A percentile compares a stretch with the other conserved stretches of the same genome.
Evolutionary conservation across 2,329 filamentous ascomycete genomes (phyloP).

Genomic region (Penicillium hordei): DNA sequence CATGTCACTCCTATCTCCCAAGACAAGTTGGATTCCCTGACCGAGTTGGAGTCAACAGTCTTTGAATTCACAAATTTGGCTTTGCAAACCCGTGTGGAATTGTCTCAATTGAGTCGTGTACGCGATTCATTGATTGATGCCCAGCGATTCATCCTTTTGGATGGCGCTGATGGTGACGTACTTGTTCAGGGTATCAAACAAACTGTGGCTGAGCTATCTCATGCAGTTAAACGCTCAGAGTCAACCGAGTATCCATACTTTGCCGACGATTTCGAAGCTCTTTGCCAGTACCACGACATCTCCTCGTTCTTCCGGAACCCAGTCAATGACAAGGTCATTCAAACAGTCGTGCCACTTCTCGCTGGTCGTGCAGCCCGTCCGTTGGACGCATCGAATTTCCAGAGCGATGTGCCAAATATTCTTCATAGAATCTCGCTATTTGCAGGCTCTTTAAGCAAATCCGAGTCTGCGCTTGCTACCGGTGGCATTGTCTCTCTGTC

Average conservation of each 20-base stretch:
- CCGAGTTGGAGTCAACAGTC: slow-evolving; percentile 39
- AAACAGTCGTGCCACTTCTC: slow-evolving; percentile 37
- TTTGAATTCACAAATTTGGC: slow-evolving; percentile 39
- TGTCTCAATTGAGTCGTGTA: slow-evolving; percentile 39
- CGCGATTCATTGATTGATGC: slow-evolving; percentile 42
- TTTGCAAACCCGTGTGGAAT: slow-evolving; percentile 37
- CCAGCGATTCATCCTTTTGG: slow-evolving; percentile 37
- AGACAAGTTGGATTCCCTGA: slow-evolving; percentile 34
- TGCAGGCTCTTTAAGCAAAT: slow-evolving; percentile 32
- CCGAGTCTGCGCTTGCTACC: slow-evolving; percentile 46
- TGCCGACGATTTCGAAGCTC: slow-evolving; percentile 45
- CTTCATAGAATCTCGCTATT: slow-evolving; percentile 41
- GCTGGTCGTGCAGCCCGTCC: slow-evolving; percentile 40
- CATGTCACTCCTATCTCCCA: slow-evolving; percentile 53
- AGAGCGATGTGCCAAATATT: slow-evolving; percentile 35
- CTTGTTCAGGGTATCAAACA: slow-evolving; percentile 41
- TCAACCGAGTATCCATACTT: slow-evolving; percentile 44
- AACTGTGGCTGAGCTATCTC: slow-evolving; percentile 38
- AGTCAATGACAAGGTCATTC: slow-evolving; percentile 21
- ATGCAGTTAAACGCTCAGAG: slow-evolving; percentile 32
- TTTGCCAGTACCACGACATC: slow-evolving; percentile 49
- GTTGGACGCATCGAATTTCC: slow-evolving; percentile 34
- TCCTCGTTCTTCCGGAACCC: slow-evolving; percentile 18
- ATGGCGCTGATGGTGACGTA: slow-evolving; percentile 38
- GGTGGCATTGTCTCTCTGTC: slow-evolving; percentile 51